phyloP scores from a whole-genome alignment of 306 rosid genomes.

The Medicago ruthenica region DNA sequence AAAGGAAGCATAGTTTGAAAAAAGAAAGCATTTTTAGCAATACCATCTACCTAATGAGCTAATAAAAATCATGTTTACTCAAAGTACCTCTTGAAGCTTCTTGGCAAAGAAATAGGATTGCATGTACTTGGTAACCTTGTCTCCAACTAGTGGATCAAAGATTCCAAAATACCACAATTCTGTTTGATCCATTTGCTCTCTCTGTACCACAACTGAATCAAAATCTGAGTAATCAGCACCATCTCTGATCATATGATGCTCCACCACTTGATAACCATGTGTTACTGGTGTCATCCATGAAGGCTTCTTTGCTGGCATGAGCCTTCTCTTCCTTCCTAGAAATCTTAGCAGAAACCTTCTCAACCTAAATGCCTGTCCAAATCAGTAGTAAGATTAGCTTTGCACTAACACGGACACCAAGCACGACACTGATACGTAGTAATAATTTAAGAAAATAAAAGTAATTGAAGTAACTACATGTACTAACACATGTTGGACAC shows the following conservation, averaged over 20 bases:
- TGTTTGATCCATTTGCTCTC: constrained; percentile 66
- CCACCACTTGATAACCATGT: constrained; percentile 68
- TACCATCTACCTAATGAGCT: neutral
- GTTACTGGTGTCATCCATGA: constrained; percentile 85
- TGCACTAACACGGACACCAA: too few relatives aligned
- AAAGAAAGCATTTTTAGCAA: neutral
- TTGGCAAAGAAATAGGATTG: constrained; percentile 73
- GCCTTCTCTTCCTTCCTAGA: constrained; percentile 48
- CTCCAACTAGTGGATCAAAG: constrained; percentile 66
- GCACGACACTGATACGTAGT: too few relatives aligned
- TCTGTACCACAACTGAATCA: constrained; percentile 75
- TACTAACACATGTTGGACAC: too few relatives aligned
- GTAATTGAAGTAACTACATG: too few relatives aligned
- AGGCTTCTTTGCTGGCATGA: constrained; percentile 45
- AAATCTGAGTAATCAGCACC: constrained; percentile 48
- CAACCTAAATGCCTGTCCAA: constrained; percentile 59
- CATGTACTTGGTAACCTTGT: constrained; percentile 64
- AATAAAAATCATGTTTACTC: neutral
- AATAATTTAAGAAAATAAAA: too few relatives aligned
- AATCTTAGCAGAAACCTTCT: constrained; percentile 51
- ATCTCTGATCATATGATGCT: constrained; percentile 34
- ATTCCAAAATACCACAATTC: constrained; percentile 88
- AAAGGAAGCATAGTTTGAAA: neutral
- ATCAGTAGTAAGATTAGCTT: neutral
- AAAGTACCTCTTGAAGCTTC: constrained; percentile 62